Base-by-base conservation (phyloP, 352 stramenopile species). In the Pseudoperonospora humuli region DNA sequence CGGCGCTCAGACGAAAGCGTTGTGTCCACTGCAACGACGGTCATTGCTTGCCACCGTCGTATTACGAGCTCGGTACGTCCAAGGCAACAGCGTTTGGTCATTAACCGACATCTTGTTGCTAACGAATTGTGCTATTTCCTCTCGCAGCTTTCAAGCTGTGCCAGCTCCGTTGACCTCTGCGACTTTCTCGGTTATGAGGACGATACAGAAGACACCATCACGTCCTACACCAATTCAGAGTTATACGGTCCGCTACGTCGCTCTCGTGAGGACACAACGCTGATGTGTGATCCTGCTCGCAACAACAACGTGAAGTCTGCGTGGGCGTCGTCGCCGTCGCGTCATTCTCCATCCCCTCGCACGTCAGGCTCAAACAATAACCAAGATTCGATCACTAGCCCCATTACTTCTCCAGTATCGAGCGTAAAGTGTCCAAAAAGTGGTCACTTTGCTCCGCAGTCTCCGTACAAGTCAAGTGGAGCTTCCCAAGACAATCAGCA, bases 181-280 rank as follows among this genome's bases (percentile, higher is more conserved):
- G 67, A 81, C 3, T 83, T 85, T 18, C 15, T 72, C 10, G 70
- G 73, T 13, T 83, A 85, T 50, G 65, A 81, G 21, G 57, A 84
- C 20, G 54, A 61, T 38, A 23, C 14, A 3, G 13, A 29, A 20
- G 65, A 76, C 29, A 50, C 39, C 5, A 20, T 75, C 33, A 72
- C 44, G 8, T 76, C 68, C 3, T 80, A 76, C 51, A 70, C 62
- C 2, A 55, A 54, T 6, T 43, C 55, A 21, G 60, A 56, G 24
- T 43, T 77, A 19, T 71, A 77, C 35, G 48, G 45, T 8, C 57
- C 58, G 7, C 32, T 63, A 0, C 47, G 57, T 23, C 43, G 41
- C 24, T 63, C 53, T 9, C 44, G 33, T 14, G 53, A 67, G n/a
- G 53, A 67, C 37, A 48, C 40, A 0, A 51, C 47, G 3, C 15